phyloP scores from a whole-genome alignment of 1,284 basidiomycete genomes.

The Amylostereum areolatum region DNA sequence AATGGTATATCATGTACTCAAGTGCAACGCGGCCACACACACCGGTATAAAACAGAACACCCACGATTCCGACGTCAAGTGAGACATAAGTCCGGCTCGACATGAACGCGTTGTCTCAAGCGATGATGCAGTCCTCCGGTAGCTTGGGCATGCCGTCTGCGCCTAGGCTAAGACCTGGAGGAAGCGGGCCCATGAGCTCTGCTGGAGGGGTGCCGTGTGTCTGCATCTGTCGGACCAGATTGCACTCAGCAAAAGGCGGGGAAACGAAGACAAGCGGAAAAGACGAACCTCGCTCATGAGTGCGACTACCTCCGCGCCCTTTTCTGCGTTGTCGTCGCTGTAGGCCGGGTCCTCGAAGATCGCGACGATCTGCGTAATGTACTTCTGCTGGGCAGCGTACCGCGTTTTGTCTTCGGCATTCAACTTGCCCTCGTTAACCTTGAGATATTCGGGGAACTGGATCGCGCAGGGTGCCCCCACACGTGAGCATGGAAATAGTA shows the following conservation, averaged over 20 bases:
- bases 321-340: constrained; percentile 52
- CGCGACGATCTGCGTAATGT: constrained; percentile 64
- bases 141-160: constrained; percentile 51
- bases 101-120: constrained; percentile 11
- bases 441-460: constrained; percentile 82
- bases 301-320: constrained; percentile 50
- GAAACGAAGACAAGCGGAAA: constrained; percentile 13
- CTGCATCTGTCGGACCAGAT: constrained; percentile 59
- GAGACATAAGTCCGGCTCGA: too few relatives aligned
- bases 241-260: not conserved
- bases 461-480: not conserved
- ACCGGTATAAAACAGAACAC: too few relatives aligned
- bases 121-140: constrained; percentile 46
- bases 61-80: too few relatives aligned
- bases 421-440: constrained; percentile 41
- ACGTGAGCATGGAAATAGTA: not conserved
- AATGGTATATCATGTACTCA: too few relatives aligned
- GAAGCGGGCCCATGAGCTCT: constrained; percentile 90
- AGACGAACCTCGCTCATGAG: constrained; percentile 72
- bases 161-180: constrained; percentile 64
- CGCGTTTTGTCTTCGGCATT: constrained; percentile 60
- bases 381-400: constrained; percentile 63
- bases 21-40: too few relatives aligned
- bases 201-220: constrained; percentile 80
- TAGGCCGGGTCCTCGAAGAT: constrained; percentile 71